A percentile compares a stretch with the other conserved stretches of the same genome.
Conservation (phyloP, 2,329 filamentous ascomycete species). For the Zarea fungicola region DNA sequence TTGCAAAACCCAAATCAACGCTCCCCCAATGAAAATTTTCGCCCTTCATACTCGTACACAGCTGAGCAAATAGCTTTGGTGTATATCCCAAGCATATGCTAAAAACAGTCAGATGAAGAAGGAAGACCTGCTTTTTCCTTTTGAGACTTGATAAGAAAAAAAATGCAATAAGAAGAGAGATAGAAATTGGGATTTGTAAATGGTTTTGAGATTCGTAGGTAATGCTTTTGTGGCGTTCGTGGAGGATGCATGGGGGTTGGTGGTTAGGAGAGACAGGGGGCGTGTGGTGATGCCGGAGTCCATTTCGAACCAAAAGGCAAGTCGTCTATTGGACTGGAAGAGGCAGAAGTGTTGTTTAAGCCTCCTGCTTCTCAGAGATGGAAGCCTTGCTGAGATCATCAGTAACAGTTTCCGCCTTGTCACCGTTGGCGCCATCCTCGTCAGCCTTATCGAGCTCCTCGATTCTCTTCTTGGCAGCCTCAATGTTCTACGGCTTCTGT, state of each 20-base stretch:
- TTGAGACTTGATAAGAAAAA: background rate
- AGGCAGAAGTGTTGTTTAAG: constrained; percentile 29
- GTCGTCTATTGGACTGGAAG: too few species aligned
- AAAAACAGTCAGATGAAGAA: constrained; percentile 4
- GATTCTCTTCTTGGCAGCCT: constrained; percentile 94
- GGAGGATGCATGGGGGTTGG: constrained; percentile 1
- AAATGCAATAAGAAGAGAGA: background rate
- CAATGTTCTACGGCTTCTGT: constrained; percentile 67
- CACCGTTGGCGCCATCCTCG: constrained; percentile 41
- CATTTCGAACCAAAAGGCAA: too few species aligned
- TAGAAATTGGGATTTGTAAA: background rate
- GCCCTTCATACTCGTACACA: constrained; percentile 8
- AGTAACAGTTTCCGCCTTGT: constrained; percentile 50
- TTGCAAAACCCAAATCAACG: constrained; percentile 5
- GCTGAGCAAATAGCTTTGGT: constrained; percentile 5
- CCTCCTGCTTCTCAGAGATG: constrained; percentile 48
- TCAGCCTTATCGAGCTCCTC: constrained; percentile 68
- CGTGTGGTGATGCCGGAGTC: too few species aligned
- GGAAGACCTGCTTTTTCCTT: background rate
- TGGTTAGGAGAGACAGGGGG: too few species aligned
- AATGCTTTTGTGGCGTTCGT: background rate
- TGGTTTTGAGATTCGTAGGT: background rate
- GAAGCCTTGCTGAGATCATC: constrained; percentile 47
- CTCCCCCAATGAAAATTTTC: constrained; percentile 7
- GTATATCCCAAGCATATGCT: constrained; percentile 13